Conservation (phyloP, 768 basidiomycete species). For the Amanita fuliginea region DNA sequence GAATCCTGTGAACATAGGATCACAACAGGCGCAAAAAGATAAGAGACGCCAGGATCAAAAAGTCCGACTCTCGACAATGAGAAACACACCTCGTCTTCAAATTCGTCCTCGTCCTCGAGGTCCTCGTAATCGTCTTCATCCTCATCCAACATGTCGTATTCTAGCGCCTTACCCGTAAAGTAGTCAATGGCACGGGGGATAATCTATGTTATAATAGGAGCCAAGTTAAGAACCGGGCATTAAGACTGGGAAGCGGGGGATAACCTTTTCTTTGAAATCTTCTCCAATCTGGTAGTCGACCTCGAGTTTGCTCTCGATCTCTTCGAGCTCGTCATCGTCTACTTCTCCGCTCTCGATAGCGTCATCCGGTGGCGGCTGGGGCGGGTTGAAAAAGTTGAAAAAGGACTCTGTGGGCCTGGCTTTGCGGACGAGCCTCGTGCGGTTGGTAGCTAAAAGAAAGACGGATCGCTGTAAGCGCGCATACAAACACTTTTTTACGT, state of each 20-base stretch:
- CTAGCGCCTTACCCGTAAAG: conserved; percentile 94
- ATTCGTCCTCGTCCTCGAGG: conserved; percentile 52
- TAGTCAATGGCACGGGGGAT: conserved; percentile 94
- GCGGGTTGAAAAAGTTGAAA: conserved; percentile 97
- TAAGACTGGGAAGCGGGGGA: background rate
- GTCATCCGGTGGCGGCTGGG: conserved; percentile 58
- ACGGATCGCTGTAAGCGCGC: background rate
- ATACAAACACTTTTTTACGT: conserved; percentile 1
- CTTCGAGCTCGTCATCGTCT: conserved; percentile 79
- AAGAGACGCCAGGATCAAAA: background rate
- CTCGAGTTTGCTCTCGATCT: conserved; percentile 89
- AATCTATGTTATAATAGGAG: conserved; percentile 35
- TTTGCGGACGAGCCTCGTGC: conserved; percentile 76
- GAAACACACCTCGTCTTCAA: conserved; percentile 44
- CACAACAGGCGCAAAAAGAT: background rate
- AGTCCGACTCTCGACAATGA: background rate
- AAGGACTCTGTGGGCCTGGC: conserved; percentile 88
- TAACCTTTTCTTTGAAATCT: conserved; percentile 92
- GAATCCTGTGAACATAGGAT: conserved; percentile 34
- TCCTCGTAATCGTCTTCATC: conserved; percentile 52
- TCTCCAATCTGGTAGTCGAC: conserved; percentile 97
- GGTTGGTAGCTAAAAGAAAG: conserved; percentile 63
- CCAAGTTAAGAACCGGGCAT: background rate
- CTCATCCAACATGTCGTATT: conserved; percentile 59
- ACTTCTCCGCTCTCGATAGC: conserved; percentile 60